A percentile compares a stretch with the other conserved stretches of the same genome.
Evolutionary conservation across 2,329 filamentous ascomycete genomes (phyloP).

Genomic region (Cylindrodendrum hubeiense): DNA sequence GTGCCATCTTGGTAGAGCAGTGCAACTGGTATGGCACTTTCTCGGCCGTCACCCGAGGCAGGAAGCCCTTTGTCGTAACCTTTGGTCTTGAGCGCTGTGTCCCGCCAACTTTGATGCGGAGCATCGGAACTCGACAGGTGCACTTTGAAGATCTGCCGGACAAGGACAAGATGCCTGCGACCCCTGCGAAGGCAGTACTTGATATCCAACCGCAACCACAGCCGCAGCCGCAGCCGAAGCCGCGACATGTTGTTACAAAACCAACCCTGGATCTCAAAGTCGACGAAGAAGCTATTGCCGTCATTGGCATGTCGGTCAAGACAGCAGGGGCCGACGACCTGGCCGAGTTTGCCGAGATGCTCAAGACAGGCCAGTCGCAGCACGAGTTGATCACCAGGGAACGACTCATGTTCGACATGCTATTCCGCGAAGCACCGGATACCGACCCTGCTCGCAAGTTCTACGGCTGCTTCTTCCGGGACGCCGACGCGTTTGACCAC

Average conservation of each 20-base stretch:
- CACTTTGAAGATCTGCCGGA: neutral
- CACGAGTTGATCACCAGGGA: neutral
- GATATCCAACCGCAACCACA: too few species aligned
- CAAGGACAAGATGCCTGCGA: too few species aligned
- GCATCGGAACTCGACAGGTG: neutral
- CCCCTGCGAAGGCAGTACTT: too few species aligned
- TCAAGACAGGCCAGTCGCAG: neutral
- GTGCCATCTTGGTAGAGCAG: neutral
- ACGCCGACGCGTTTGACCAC: slow-evolving; percentile 19
- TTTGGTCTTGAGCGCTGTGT: slow-evolving; percentile 1
- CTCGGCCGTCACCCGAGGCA: neutral
- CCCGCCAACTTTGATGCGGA: neutral
- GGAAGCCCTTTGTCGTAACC: neutral
- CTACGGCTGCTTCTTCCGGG: slow-evolving; percentile 10
- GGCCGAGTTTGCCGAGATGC: neutral
- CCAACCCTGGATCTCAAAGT: neutral
- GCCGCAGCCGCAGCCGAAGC: too few species aligned
- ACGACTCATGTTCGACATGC: neutral
- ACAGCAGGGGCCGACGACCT: neutral
- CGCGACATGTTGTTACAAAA: too few species aligned
- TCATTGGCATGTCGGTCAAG: slow-evolving; percentile 2
- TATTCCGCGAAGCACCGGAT: slow-evolving; percentile 1
- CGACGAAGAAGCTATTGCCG: neutral
- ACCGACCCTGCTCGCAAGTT: neutral
- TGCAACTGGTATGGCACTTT: neutral